phyloP scores from a whole-genome alignment of 78 protist species.

The Cavenderia fasciculata region DNA sequence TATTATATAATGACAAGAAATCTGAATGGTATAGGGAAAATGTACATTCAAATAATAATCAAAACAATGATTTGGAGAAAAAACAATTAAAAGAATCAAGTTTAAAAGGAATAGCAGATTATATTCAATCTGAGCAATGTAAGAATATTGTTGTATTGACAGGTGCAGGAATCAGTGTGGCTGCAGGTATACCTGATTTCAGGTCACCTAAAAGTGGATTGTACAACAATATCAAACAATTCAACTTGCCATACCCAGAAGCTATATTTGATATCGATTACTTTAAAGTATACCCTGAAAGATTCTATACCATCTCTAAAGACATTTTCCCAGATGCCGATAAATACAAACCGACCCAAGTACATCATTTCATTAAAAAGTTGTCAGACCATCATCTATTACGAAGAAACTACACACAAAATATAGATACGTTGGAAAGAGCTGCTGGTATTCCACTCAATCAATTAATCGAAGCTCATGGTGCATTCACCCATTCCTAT shows the following conservation, averaged over 20 bases:
- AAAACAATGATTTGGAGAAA: not conserved
- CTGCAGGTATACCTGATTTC: slow-evolving; percentile 94
- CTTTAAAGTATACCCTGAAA: slow-evolving; percentile 79
- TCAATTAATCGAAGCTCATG: slow-evolving; percentile 90
- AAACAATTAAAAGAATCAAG: slow-evolving; percentile 5
- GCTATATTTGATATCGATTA: slow-evolving; percentile 79
- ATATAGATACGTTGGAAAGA: slow-evolving; percentile 93
- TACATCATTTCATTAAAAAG: slow-evolving; percentile 86
- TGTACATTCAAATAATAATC: not conserved
- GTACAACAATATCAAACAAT: slow-evolving; percentile 81
- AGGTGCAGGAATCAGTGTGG: slow-evolving; percentile 77
- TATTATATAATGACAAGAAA: not conserved
- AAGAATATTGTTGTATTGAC: slow-evolving; percentile 83
- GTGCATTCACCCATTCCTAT: slow-evolving; percentile 68
- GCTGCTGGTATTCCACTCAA: slow-evolving; percentile 79
- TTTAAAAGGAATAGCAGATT: slow-evolving; percentile 49
- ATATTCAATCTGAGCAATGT: slow-evolving; percentile 12
- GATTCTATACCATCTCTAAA: slow-evolving; percentile 83
- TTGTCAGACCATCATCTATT: slow-evolving; percentile 81
- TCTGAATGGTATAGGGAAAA: not conserved
- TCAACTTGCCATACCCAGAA: slow-evolving; percentile 87
- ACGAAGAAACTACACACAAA: slow-evolving; percentile 91
- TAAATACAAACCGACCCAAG: slow-evolving; percentile 79
- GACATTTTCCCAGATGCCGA: slow-evolving; percentile 75
- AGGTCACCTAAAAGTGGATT: slow-evolving; percentile 92